Evolutionary conservation across 106 monocot species (phyloP), one percentile per base, ranked within the genome.

Genomic region (Dendrobium nobile): DNA sequence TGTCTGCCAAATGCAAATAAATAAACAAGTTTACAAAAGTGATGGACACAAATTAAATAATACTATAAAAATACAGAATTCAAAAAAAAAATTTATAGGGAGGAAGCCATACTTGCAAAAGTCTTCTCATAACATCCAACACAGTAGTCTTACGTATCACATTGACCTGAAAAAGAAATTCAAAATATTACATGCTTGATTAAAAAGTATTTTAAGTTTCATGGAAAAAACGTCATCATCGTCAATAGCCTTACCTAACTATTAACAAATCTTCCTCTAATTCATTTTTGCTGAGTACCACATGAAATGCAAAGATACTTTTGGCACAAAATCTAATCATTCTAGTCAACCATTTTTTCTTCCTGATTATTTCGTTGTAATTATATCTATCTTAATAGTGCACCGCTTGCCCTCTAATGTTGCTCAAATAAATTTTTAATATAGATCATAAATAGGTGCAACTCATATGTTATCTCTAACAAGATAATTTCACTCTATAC

Each of bases 121-220:
- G 91, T 82, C 99, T 88, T 85, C 95, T 93, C 99, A 99, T 99
- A 72, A 99, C 99, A 90, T 95, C 99, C 37, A 99, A 79, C 27
- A 99, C 99, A 73, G 99, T 99, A 65, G 99, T 99, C 75, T 99
- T 99, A 7, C 99, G 89, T 27, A 99, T 95, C 70, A 99, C 91
- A 79, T 99, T 99, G 77, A 93, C 98, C 98, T 98, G 80, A 9
- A 18, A 80, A 80, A 24, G 54, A 74, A 75, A 74, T 42, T 74
- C n/a, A 74, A 74, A 33, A 74, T 19, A 22, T 44, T 8, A 74
- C n/a, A 44, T 74, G 16, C 37, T 70, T 16, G 37, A 70, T 0
- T 22, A 37, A 37, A 33, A 70, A 70, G 37, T 70, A 37, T 16
- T 24, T 15, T 37, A 15, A 33, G 28, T 70, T 67, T 27, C 0